These are phyloP conservation scores for Spinellus fusiger DNA, from an alignment of 192 early-diverging fungal species.

Conservation along the genomic window DNA sequence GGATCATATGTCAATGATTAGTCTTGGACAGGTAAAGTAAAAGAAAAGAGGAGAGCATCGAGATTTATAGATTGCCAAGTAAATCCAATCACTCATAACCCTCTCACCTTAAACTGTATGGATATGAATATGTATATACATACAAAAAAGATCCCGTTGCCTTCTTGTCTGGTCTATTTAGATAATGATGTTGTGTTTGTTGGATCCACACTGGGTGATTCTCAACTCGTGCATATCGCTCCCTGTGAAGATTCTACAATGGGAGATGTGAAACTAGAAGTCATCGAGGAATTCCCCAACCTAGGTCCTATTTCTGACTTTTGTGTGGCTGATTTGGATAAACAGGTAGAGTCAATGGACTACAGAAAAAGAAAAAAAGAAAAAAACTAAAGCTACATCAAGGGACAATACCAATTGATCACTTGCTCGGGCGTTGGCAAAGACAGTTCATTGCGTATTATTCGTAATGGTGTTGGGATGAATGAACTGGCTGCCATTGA, in stretches of 20 bases:
- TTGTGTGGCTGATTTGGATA: conserved; percentile 73
- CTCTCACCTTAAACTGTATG: too few species aligned
- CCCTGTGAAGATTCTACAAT: conserved; percentile 6
- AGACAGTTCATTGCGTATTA: conserved; percentile 72
- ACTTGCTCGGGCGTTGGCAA: conserved; percentile 76
- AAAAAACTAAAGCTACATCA: not conserved
- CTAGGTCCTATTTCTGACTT: conserved; percentile 86
- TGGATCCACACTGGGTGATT: conserved; percentile 85
- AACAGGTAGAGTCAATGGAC: conserved; percentile 45
- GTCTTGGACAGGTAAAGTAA: conserved; percentile 45
- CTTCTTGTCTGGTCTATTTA: conserved; percentile 69
- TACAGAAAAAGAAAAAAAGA: conserved; percentile 5
- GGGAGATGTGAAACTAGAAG: conserved; percentile 47
- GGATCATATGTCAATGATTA: conserved; percentile 30
- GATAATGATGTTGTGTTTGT: conserved; percentile 68
- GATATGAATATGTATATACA: too few species aligned
- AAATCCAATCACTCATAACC: not conserved
- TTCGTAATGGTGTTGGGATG: conserved; percentile 92
- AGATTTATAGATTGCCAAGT: not conserved
- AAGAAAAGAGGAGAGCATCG: not conserved
- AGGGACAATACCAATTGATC: conserved; percentile 63
- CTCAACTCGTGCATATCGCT: conserved; percentile 64
- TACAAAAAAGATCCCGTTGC: conserved; percentile 47
- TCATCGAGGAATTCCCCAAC: conserved; percentile 63
- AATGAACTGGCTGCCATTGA: conserved; percentile 57